Conservation (phyloP, 352 stramenopile genomes). For the Pythium catenulatum region DNA sequence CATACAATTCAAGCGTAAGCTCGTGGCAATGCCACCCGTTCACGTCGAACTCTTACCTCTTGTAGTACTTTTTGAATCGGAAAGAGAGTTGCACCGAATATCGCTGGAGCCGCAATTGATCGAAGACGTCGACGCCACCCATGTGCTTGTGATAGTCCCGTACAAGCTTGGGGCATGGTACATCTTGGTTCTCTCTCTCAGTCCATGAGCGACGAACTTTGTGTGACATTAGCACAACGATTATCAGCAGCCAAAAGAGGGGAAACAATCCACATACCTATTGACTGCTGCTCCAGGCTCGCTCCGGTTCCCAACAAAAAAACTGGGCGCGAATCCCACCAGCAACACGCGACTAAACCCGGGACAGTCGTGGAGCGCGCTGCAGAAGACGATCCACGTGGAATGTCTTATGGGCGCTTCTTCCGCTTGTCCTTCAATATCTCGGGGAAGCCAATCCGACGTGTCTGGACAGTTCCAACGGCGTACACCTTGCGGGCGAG, state of each 20-base stretch:
- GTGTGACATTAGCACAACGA: no score
- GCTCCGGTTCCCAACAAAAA: not conserved
- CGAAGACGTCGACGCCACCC: slow-evolving; percentile 51
- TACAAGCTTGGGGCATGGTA: slow-evolving; percentile 16
- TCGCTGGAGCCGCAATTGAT: slow-evolving; percentile 49
- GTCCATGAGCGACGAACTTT: not conserved
- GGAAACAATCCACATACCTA: not conserved
- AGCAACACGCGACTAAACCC: not conserved
- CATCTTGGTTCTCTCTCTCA: not conserved
- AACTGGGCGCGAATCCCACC: not conserved
- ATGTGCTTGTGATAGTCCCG: slow-evolving; percentile 52
- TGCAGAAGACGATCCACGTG: not conserved
- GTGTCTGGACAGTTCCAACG: not conserved
- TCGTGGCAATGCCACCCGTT: not conserved
- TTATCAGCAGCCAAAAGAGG: not conserved
- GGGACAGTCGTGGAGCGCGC: not conserved
- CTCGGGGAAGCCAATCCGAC: not conserved
- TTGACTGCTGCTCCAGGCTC: not conserved
- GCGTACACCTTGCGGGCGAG: not conserved
- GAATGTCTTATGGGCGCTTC: not conserved
- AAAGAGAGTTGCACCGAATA: slow-evolving; percentile 33
- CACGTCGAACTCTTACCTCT: not conserved
- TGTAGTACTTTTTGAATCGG: slow-evolving; percentile 59
- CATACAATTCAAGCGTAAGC: no score
- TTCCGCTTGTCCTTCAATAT: not conserved